phyloP scores from a whole-genome alignment of 1,284 basidiomycete species.

The Fomitopsis pinicola region DNA sequence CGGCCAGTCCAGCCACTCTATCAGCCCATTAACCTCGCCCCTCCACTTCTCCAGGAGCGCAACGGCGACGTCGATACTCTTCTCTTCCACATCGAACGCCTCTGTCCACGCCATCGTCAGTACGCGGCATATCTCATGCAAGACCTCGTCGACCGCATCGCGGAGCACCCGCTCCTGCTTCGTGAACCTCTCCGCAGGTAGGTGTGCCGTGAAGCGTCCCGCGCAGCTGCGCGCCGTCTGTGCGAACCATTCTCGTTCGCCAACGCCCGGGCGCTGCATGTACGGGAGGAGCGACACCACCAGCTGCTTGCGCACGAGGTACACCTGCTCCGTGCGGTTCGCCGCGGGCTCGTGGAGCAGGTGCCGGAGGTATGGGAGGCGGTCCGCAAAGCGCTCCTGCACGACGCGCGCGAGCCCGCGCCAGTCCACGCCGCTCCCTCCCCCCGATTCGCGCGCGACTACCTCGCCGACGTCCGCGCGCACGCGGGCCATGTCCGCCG shows the following conservation, averaged over 20 bases:
- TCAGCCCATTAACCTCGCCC: background rate
- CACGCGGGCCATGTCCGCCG: background rate
- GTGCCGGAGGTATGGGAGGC: background rate
- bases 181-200: background rate
- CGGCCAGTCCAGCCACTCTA: constrained; percentile 1
- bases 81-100: background rate
- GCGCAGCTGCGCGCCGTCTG: background rate
- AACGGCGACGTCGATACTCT: background rate
- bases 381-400: background rate
- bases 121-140: background rate
- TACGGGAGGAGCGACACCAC: background rate
- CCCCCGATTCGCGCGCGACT: background rate
- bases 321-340: background rate
- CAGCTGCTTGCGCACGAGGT: background rate
- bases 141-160: background rate
- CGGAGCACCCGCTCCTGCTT: background rate
- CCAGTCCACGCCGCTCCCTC: background rate
- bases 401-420: background rate
- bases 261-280: background rate
- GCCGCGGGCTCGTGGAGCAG: background rate
- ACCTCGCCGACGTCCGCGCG: background rate
- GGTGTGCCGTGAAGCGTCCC: background rate
- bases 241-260: background rate
- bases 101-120: background rate
- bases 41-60: background rate